Evolutionary conservation across 1,284 basidiomycete species (phyloP), one percentile per base, ranked within the genome.

Genomic region (Blastosporella zonata): DNA sequence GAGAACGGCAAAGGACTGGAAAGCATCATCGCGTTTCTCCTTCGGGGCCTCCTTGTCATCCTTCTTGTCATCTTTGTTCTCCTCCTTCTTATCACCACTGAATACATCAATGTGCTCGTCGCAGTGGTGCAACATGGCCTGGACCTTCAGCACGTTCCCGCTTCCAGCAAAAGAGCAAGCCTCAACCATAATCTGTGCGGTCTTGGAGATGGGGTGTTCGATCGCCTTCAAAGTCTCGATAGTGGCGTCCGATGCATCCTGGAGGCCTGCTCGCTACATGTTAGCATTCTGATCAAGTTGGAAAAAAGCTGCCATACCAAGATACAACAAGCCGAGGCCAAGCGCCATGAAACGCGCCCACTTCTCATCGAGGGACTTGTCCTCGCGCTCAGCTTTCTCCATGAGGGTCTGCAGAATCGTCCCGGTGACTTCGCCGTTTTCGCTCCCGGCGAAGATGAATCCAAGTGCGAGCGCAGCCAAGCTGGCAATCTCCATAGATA

Each of bases 221-320:
- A 99, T 95, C 4, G 90, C 93, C 67, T 95, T 96, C 55, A 99
- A 77, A 0, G 94, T 94, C 68, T 96, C 93, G 52, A 98, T 83
- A 2, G 95, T 97, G 1, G 95, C 93, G 62, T 99, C 97, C 0
- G 92, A 93, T 4, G 82, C 84, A 60, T 97, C 94, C 70, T 96
- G 91, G 44, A 88, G 78, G 53, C 92, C 91, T 93, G 60, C 33
- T 53, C 22, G 41, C 37, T 22, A 35, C 23, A 43, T 53, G 27
- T 18, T 52, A 40, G 27, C n/a, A 7, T 23, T 36, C 5, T 10
- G n/a, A 21, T 29, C 22, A 22, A 15, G 31, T 29, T 21, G 13
- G n/a, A n/a, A 28, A 6, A 6, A 31, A 31, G 29, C 20, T 6
- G 21, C 69, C 79, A 42, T 55, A 92, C 92, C 93, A 37, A 99